Evolutionary conservation across 2,329 filamentous ascomycete genomes (phyloP).

Genomic region (Verticillium isaacii): DNA sequence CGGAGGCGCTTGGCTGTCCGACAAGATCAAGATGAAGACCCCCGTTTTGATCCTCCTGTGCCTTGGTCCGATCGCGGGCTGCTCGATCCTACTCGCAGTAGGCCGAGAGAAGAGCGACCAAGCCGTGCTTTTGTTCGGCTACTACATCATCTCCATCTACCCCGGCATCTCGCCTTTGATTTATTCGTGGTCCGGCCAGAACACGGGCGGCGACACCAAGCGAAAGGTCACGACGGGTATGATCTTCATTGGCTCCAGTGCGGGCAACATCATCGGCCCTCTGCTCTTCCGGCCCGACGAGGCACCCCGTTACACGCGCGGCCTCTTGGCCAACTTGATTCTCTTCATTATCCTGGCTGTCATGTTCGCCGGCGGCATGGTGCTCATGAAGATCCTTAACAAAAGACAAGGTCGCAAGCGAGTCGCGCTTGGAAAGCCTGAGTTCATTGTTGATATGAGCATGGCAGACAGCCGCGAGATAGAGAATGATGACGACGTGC

Average conservation of each 20-base stretch:
- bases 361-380: conserved; percentile 5
- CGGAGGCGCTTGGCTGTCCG: conserved; percentile 43
- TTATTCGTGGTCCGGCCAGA: conserved; percentile 57
- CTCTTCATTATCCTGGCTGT: conserved; percentile 48
- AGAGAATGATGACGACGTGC: conserved; percentile 23
- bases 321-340: conserved; percentile 42
- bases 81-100: conserved; percentile 38
- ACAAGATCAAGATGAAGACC: conserved; percentile 33
- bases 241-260: conserved; percentile 56
- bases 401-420: conserved; percentile 49
- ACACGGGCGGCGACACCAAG: conserved; percentile 66
- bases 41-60: conserved; percentile 30
- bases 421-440: conserved; percentile 55
- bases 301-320: conserved; percentile 53
- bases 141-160: conserved; percentile 32
- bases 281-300: conserved; percentile 55
- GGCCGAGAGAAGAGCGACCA: conserved; percentile 37
- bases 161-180: conserved; percentile 45
- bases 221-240: conserved; percentile 61
- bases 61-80: conserved; percentile 29
- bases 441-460: conserved; percentile 49
- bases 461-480: conserved; percentile 53
- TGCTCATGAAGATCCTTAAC: conserved; percentile 46
- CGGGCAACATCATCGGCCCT: conserved; percentile 64
- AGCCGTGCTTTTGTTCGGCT: conserved; percentile 40